Evolutionary conservation across 164 flowering plant species (phyloP), one percentile per base, ranked within the genome.

Genomic region (Chimonanthus praecox): DNA sequence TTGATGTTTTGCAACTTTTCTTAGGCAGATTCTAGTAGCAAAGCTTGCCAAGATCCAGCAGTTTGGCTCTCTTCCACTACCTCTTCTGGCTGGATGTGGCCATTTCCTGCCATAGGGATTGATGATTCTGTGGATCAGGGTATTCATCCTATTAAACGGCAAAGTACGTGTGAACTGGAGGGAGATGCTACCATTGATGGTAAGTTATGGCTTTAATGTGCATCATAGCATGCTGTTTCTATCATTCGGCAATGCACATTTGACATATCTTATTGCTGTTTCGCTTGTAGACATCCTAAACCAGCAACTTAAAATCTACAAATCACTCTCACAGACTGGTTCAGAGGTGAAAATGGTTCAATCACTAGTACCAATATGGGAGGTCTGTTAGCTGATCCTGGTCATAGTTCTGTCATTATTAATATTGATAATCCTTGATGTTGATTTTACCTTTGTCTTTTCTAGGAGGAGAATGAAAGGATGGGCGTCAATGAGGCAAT

Each of bases 361-460:
- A 78, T 96, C 99, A 49, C 94, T 96, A 13, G 73, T 94, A 68
- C 94, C 99, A 68, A 96, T 96, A 68, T 96, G 99, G 99, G 94
- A 96, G 98, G 99, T 96, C 21, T 84, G 87, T 44, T 79, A 11
- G 60, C 64, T 68, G 51, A 45, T 74, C 66, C 5, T 61, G 67
- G 58, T 76, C 21, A 33, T 62, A 9, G 11, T 70, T 13, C 63
- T 63, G 33, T 67, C 47, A n/a, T 75, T 1, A 67, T 16, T 44
- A 3, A 20, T 5, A 2, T 13, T 58, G 3, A 5, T 71, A 47
- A 4, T 50, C 58, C 58, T 74, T 51, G 75, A 47, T 6, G 66
- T 70, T n/a, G 50, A 46, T 16, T 67, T 72, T 44, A 10, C 44
- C 49, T 74, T 77, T 75, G 71, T 68, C n/a, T 75, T 64, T 49